Base-by-base conservation (phyloP, 345 rosid species). In the Odontarrhena argentea region DNA sequence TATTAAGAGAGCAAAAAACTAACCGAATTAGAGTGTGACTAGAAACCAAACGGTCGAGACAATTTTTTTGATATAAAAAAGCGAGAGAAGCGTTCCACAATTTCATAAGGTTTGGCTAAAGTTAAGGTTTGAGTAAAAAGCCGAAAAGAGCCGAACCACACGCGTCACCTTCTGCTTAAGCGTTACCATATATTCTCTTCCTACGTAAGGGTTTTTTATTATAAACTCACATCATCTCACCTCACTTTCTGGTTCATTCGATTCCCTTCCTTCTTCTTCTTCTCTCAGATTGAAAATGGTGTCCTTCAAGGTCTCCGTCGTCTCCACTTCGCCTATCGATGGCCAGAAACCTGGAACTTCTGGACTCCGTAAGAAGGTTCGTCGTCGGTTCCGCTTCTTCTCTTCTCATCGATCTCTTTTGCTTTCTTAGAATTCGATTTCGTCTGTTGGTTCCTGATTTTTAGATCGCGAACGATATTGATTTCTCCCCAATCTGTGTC, bases 261-360 rank as follows among this genome's bases (percentile, higher is more conserved):
- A 49, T 41, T 28, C 41, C 32, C 22, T n/a, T n/a, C 40, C 55
- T 35, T 35, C 44, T 24, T 51, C 48, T 12, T 55, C 7, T 14
- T 26, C 44, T 5, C 9, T 7, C 7, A 25, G 60, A 58, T 76
- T 69, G 55, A 28, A 28, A 49, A 82, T 84, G 94, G 85, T 79
- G 46, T 63, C 68, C 60, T 92, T 92, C 81, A 69, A 71, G 53
- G 85, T 87, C 14, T 81, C 87, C 26, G 63, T 70, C n/a, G 87
- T 89, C 48, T 69, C 71, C 12, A 81, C 95, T 55, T 41, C 76
- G 32, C 91, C 98, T 8, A 52, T 84, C 75, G 92, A 85, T 8
- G 96, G 89, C 82, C 96, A 92, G 87, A 92, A 92, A 75, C 95
- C 96, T 1, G 96, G 96, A 13, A 92, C 98, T 44, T 92, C 96